These are phyloP conservation scores for Rhytidiadelphus loreus DNA, from an alignment of 225 moss, liverwort and hornwort genomes.

Conservation along the genomic window DNA sequence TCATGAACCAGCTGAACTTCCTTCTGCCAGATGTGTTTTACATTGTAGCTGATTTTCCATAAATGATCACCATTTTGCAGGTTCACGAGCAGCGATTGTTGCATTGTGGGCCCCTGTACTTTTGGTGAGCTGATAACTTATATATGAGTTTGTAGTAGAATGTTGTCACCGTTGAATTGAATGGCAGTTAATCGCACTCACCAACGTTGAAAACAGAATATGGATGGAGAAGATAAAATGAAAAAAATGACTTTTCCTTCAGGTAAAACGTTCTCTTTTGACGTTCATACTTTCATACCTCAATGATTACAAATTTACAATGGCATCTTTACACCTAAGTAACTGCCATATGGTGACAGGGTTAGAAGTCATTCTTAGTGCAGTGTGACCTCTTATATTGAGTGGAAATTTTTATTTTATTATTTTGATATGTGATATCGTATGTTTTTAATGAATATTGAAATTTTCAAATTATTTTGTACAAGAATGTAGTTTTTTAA, in stretches of 20 bases:
- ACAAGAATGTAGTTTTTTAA: neutral
- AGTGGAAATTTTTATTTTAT: neutral
- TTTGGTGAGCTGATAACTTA: slow-evolving; percentile 39
- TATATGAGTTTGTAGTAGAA: neutral
- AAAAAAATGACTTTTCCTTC: neutral
- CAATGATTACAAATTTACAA: neutral
- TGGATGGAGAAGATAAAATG: neutral
- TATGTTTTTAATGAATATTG: neutral
- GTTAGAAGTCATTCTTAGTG: neutral
- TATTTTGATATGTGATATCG: neutral
- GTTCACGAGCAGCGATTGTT: slow-evolving; percentile 36
- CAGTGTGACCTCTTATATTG: neutral
- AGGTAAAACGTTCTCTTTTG: neutral
- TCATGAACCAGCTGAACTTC: neutral
- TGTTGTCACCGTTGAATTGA: neutral
- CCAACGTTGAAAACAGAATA: neutral
- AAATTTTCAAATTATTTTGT: neutral
- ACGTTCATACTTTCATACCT: neutral
- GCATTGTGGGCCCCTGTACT: slow-evolving; percentile 88
- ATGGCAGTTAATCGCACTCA: neutral
- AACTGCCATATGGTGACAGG: neutral
- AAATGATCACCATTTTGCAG: slow-evolving; percentile 3
- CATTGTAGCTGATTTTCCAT: neutral
- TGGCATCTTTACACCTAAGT: neutral
- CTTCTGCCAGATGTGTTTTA: neutral